phyloP scores from a whole-genome alignment of 73 alveolate genomes.

The Paramecium sonneborni region DNA sequence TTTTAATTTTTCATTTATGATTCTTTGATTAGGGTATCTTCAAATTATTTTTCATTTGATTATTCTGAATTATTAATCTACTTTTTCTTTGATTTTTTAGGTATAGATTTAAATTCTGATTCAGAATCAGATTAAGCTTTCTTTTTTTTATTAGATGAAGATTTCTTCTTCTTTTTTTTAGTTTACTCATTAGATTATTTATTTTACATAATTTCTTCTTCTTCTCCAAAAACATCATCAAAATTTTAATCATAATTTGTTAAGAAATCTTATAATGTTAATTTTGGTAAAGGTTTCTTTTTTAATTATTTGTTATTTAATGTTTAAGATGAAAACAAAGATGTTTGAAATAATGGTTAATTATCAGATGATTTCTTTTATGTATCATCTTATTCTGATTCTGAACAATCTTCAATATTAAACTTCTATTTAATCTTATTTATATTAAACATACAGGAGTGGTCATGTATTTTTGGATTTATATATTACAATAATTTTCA shows the following conservation, averaged over 20 bases:
- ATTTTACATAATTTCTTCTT: background rate
- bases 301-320: background rate
- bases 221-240: constrained; percentile 45
- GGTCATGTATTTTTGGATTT: background rate
- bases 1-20: background rate
- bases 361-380: background rate
- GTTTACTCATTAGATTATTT: background rate
- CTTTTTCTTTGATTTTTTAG: background rate
- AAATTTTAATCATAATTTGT: constrained; percentile 9
- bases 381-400: background rate
- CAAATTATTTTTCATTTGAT: background rate
- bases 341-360: background rate
- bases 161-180: background rate
- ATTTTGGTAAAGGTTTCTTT: background rate
- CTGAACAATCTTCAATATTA: background rate
- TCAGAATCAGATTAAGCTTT: background rate
- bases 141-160: background rate
- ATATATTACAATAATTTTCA: background rate
- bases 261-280: background rate
- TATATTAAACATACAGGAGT: background rate
- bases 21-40: background rate
- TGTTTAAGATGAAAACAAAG: background rate
- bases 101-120: background rate
- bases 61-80: background rate
- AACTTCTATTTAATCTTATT: background rate